These are phyloP conservation scores for Crithidia fasciculata DNA, from an alignment of 208 protist genomes.

Conservation along the genomic window DNA sequence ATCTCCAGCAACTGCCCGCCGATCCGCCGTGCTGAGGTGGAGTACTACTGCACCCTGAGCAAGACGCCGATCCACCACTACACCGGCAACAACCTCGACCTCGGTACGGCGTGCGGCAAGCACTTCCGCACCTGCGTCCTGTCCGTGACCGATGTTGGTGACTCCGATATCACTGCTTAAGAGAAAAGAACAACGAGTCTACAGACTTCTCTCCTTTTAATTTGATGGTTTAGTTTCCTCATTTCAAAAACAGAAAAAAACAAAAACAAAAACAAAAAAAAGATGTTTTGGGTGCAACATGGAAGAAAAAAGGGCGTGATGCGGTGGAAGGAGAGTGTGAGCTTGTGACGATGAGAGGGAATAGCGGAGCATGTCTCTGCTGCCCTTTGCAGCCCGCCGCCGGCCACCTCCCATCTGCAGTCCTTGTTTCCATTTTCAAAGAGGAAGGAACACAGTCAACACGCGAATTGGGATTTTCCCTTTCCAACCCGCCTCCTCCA, in stretches of 20 bases:
- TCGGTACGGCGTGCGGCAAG: slow-evolving; percentile 99
- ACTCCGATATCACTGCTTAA: slow-evolving; percentile 94
- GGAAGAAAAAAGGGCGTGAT: neutral
- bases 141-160: slow-evolving; percentile 98
- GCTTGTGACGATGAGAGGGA: too few species aligned
- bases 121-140: slow-evolving; percentile 98
- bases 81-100: slow-evolving; percentile 98
- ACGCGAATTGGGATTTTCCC: too few species aligned
- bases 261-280: neutral
- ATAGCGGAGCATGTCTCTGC: too few species aligned
- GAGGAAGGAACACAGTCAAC: too few species aligned
- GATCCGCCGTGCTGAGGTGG: slow-evolving; percentile 98
- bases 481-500: too few species aligned
- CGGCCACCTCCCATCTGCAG: too few species aligned
- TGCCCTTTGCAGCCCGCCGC: too few species aligned
- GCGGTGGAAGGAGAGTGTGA: too few species aligned
- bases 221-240: slow-evolving; percentile 29
- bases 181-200: slow-evolving; percentile 15
- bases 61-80: slow-evolving; percentile 99
- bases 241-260: slow-evolving; percentile 10
- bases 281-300: neutral
- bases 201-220: slow-evolving; percentile 33
- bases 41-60: slow-evolving; percentile 99
- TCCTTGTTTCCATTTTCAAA: too few species aligned
- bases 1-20: slow-evolving; percentile 99